Conservation (phyloP, 2,329 filamentous ascomycete genomes). For the Paraconiothyrium brasiliense region DNA sequence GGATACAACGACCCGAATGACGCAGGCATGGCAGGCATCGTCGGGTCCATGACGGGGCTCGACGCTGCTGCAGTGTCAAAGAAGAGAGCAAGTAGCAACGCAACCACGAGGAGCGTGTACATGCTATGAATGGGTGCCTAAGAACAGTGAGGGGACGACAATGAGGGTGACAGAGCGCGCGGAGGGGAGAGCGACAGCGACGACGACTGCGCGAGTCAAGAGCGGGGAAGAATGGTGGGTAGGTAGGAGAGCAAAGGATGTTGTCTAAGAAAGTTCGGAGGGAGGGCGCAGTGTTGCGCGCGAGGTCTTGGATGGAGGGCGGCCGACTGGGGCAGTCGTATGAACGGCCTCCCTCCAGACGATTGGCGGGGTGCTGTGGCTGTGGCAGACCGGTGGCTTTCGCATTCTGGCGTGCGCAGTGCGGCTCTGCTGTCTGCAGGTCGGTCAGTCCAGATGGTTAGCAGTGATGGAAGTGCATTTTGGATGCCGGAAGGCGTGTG, state of each 20-base stretch:
- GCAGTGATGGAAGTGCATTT: slow-evolving; percentile 35
- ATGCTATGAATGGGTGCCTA: slow-evolving; percentile 43
- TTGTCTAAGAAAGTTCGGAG: slow-evolving; percentile 22
- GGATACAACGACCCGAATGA: slow-evolving; percentile 35
- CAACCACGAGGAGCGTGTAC: slow-evolving; percentile 38
- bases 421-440: slow-evolving; percentile 29
- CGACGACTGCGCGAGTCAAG: slow-evolving; percentile 3
- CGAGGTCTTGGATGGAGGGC: slow-evolving; percentile 28
- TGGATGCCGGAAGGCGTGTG: slow-evolving; percentile 26
- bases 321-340: slow-evolving; percentile 35
- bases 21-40: slow-evolving; percentile 28
- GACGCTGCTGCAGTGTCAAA: slow-evolving; percentile 38
- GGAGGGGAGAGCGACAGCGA: slow-evolving; percentile 8
- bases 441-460: slow-evolving; percentile 34
- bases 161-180: slow-evolving; percentile 21
- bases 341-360: slow-evolving; percentile 19
- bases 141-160: slow-evolving; percentile 24
- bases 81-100: slow-evolving; percentile 38
- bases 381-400: slow-evolving; percentile 31
- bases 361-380: slow-evolving; percentile 32
- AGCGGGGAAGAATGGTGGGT: slow-evolving; percentile 3
- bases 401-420: slow-evolving; percentile 26
- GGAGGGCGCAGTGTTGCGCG: slow-evolving; percentile 24
- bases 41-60: slow-evolving; percentile 36
- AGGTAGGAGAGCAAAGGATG: slow-evolving; percentile 15